These are phyloP conservation scores for Colletotrichum scovillei DNA, from an alignment of 2,329 filamentous ascomycete genomes.

Conservation along the genomic window DNA sequence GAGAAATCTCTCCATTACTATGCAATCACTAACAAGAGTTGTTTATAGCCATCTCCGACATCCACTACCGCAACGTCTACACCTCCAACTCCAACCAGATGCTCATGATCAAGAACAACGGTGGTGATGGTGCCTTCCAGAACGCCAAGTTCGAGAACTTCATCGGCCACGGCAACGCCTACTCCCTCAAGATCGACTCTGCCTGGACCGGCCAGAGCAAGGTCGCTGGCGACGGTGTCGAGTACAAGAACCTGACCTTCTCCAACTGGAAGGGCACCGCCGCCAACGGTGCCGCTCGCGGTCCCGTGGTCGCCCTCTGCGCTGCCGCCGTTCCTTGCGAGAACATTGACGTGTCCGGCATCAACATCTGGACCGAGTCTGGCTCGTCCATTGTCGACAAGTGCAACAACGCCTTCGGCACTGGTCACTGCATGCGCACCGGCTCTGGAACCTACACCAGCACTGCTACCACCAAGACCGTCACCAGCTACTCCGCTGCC, in stretches of 20 bases:
- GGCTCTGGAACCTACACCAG: slow-evolving; percentile 28
- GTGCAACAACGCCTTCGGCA: slow-evolving; percentile 61
- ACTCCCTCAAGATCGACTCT: slow-evolving; percentile 66
- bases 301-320: slow-evolving; percentile 65
- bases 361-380: slow-evolving; percentile 63
- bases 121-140: slow-evolving; percentile 63
- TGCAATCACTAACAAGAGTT: not conserved
- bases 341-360: slow-evolving; percentile 60
- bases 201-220: slow-evolving; percentile 59
- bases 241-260: slow-evolving; percentile 63
- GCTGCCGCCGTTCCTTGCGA: slow-evolving; percentile 62
- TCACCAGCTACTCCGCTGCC: slow-evolving; percentile 12
- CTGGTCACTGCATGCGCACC: slow-evolving; percentile 51
- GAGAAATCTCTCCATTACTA: no score
- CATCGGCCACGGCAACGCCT: slow-evolving; percentile 69
- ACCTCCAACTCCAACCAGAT: slow-evolving; percentile 71
- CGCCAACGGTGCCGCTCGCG: slow-evolving; percentile 59
- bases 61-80: slow-evolving; percentile 68
- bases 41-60: slow-evolving; percentile 57
- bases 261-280: slow-evolving; percentile 67
- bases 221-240: slow-evolving; percentile 60
- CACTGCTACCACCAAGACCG: slow-evolving; percentile 26
- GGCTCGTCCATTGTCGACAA: slow-evolving; percentile 53
- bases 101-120: slow-evolving; percentile 72
- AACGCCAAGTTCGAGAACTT: slow-evolving; percentile 67